These are phyloP conservation scores for Colletotrichum incanum DNA, from an alignment of 2,329 filamentous ascomycete genomes.

Conservation along the genomic window DNA sequence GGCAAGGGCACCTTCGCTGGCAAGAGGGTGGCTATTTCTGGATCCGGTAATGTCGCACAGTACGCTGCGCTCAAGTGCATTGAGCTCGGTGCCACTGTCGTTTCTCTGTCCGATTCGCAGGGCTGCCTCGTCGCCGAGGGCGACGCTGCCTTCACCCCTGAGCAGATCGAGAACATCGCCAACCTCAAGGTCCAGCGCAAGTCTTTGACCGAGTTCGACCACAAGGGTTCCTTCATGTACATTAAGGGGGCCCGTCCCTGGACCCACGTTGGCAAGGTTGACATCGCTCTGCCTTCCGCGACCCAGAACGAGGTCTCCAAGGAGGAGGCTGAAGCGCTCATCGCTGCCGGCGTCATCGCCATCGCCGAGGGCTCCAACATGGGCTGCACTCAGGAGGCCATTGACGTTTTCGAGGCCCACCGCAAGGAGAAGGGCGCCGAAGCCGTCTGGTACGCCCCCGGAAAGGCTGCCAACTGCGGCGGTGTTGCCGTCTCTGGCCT, in stretches of 20 bases:
- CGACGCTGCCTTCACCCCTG: conserved; percentile 81
- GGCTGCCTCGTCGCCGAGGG: conserved; percentile 84
- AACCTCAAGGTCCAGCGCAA: conserved; percentile 89
- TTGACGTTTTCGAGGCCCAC: conserved; percentile 89
- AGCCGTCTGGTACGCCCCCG: conserved; percentile 95
- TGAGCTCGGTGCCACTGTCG: conserved; percentile 92
- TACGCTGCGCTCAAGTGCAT: conserved; percentile 97
- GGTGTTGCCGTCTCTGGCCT: conserved; percentile 97
- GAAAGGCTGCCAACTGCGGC: conserved; percentile 97
- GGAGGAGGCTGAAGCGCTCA: conserved; percentile 88
- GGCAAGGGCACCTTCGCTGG: conserved; percentile 88
- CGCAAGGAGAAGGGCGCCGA: conserved; percentile 77
- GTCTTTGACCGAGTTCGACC: conserved; percentile 81
- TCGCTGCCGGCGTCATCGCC: conserved; percentile 83
- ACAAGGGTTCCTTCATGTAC: conserved; percentile 83
- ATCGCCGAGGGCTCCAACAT: conserved; percentile 99
- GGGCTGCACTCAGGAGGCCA: conserved; percentile 97
- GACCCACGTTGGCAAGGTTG: conserved; percentile 90
- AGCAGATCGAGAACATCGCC: conserved; percentile 85
- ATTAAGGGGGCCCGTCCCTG: conserved; percentile 90
- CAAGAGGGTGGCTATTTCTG: conserved; percentile 96
- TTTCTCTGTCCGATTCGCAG: conserved; percentile 95
- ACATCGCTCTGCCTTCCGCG: conserved; percentile 92
- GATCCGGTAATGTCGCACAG: conserved; percentile 97
- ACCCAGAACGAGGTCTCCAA: conserved; percentile 98